Evolutionary conservation across 345 rosid genomes (phyloP), one percentile per base, ranked within the genome.

Genomic region (Dipteronia sinensis): DNA sequence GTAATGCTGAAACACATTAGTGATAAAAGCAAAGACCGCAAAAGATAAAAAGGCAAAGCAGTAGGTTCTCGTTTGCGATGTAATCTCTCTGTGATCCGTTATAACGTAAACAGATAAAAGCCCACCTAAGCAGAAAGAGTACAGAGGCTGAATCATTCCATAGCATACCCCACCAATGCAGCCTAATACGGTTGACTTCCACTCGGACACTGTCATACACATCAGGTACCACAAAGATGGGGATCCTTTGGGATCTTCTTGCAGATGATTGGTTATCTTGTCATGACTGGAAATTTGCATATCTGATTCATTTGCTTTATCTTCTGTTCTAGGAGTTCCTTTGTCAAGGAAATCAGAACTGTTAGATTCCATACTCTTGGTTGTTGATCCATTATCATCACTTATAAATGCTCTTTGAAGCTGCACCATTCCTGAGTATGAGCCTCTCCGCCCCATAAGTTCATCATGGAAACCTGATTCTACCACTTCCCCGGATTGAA

Each of bases 1-100:
- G 78, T 87, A 82, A 79, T 77, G 81, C 77, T 82, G 83, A 68
- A 87, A 65, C 64, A 84, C 67, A 66, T 84, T 84, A 23, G 76
- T 69, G 19, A 82, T 20, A 17, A 82, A 69, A 51, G 72, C 11
- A 22, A 66, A 16, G 44, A 87, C 42, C 3, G 84, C 74, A 1
- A 81, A n/a, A 19, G 29, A 73, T 53, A 77, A 46, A 76, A 85
- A 77, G 58, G 65, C 63, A 10, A 81, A 71, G 79, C 83, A 72
- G 67, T 72, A 85, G 19, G 58, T 72, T 69, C 56, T 69, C 23
- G 85, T 77, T 46, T 74, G 72, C 12, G 75, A 74, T 38, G 64
- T 75, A 42, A 79, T 75, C 75, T 75, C 53, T 22, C 46, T 42
- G 2, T 65, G 69, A 49, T 82, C 77, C 23, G 70, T 19, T 7